These are phyloP conservation scores for Xylaria intraflava DNA, from an alignment of 495 filamentous ascomycete genomes.

Conservation along the genomic window DNA sequence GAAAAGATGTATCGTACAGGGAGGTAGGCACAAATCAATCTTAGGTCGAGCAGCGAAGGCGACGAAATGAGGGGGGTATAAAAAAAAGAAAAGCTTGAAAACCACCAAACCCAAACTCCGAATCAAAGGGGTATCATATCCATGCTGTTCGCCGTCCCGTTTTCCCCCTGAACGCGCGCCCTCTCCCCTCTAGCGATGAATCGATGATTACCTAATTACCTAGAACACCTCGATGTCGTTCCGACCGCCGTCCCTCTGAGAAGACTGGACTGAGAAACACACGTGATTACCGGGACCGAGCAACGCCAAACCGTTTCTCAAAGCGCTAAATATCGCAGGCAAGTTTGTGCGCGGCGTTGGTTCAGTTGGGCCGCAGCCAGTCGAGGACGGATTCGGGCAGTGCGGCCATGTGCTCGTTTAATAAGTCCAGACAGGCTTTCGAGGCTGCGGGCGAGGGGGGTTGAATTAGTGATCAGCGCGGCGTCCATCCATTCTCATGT, in stretches of 20 bases:
- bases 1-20: background rate
- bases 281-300: background rate
- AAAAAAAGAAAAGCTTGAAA: background rate
- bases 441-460: constrained; percentile 27
- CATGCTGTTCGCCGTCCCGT: constrained; percentile 2
- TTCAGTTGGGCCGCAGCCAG: constrained; percentile 5
- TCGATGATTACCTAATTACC: too few species aligned
- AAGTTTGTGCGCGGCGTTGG: background rate
- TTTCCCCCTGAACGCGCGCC: background rate
- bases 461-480: background rate
- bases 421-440: constrained; percentile 34
- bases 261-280: background rate
- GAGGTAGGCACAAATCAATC: background rate
- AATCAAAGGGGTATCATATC: constrained; percentile 12
- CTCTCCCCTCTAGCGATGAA: background rate
- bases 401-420: constrained; percentile 38
- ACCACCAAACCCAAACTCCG: constrained; percentile 8
- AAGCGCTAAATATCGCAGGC: background rate
- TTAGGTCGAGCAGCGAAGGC: background rate
- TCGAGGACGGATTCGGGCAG: constrained; percentile 24
- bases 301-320: background rate
- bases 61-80: background rate
- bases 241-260: background rate
- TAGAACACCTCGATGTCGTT: background rate
- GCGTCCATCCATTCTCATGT: background rate